phyloP scores from a whole-genome alignment of 352 stramenopile species.

The Thalassiosira allenii region DNA sequence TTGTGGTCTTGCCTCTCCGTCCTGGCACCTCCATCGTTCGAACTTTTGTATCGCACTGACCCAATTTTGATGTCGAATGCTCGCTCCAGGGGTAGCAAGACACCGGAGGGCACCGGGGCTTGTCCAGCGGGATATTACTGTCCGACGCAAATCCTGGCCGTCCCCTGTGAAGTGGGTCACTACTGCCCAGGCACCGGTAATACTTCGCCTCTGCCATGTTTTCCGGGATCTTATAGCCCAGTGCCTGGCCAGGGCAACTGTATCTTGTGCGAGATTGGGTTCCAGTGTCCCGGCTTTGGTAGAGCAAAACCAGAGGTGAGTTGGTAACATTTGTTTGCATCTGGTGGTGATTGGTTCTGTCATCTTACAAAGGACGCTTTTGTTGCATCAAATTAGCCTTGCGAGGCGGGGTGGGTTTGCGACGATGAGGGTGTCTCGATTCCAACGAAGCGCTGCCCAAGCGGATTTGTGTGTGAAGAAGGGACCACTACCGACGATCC shows the following conservation, averaged over 20 bases:
- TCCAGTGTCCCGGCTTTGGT: conserved; percentile 89
- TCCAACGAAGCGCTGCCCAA: conserved; percentile 91
- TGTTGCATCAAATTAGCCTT: conserved; percentile 88
- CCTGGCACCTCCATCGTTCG: too few relatives aligned
- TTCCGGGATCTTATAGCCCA: conserved; percentile 94
- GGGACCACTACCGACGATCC: conserved; percentile 93
- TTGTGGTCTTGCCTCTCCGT: too few relatives aligned
- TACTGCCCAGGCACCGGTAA: conserved; percentile 96
- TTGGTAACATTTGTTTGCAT: too few relatives aligned
- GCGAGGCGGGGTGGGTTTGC: conserved; percentile 95
- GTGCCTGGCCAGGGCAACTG: conserved; percentile 90
- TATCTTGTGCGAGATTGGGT: conserved; percentile 92
- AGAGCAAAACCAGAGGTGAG: conserved; percentile 42
- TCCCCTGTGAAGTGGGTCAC: conserved; percentile 91
- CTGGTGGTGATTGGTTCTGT: too few relatives aligned
- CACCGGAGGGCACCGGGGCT: conserved; percentile 92
- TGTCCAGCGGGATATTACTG: conserved; percentile 97
- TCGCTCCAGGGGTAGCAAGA: conserved; percentile 48
- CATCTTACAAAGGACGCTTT: too few relatives aligned
- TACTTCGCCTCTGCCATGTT: conserved; percentile 90
- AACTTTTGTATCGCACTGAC: too few relatives aligned
- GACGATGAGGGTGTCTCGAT: conserved; percentile 90
- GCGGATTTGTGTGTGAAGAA: conserved; percentile 93
- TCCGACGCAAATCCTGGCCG: conserved; percentile 89
- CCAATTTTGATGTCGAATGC: too few relatives aligned